Conservation (phyloP, 2,329 filamentous ascomycete species). For the Fusarium sp. region DNA sequence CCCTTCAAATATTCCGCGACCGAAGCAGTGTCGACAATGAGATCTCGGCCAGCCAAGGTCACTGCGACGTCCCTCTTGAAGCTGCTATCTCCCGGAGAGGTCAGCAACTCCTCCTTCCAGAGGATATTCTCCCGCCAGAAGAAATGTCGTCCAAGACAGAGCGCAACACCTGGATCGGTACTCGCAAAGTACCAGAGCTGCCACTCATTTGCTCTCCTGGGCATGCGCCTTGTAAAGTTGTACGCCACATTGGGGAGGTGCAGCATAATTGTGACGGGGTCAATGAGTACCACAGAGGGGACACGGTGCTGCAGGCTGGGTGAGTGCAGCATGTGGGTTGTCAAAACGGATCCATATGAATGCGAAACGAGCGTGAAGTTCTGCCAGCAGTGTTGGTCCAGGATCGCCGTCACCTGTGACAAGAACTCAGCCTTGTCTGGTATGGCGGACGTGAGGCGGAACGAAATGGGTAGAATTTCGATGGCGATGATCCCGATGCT, state of each 20-base stretch:
- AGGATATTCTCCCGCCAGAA: slow-evolving; percentile 78
- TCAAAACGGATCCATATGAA: slow-evolving; percentile 72
- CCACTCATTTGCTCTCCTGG: slow-evolving; percentile 72
- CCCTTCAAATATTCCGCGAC: slow-evolving; percentile 66
- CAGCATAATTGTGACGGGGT: slow-evolving; percentile 74
- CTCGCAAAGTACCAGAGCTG: slow-evolving; percentile 77
- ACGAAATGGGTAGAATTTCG: slow-evolving; percentile 74
- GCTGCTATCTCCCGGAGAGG: slow-evolving; percentile 19
- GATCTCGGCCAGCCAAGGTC: slow-evolving; percentile 67
- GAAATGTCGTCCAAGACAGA: slow-evolving; percentile 73
- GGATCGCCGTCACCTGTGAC: slow-evolving; percentile 64
- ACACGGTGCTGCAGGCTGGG: slow-evolving; percentile 61
- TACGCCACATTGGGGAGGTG: slow-evolving; percentile 77
- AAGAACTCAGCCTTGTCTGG: slow-evolving; percentile 64
- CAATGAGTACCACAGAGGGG: slow-evolving; percentile 58
- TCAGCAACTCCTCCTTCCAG: slow-evolving; percentile 73
- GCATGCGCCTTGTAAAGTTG: slow-evolving; percentile 71
- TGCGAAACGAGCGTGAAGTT: slow-evolving; percentile 71
- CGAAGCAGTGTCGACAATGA: slow-evolving; percentile 71
- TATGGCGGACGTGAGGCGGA: slow-evolving; percentile 67
- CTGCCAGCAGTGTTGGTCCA: slow-evolving; percentile 67
- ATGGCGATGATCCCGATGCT: slow-evolving; percentile 72
- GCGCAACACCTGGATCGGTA: slow-evolving; percentile 73
- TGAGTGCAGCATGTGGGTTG: slow-evolving; percentile 69
- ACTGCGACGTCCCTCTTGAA: slow-evolving; percentile 61